These are phyloP conservation scores for Phascolomyces articulosus DNA, from an alignment of 371 early-diverging fungal species.

Conservation along the genomic window DNA sequence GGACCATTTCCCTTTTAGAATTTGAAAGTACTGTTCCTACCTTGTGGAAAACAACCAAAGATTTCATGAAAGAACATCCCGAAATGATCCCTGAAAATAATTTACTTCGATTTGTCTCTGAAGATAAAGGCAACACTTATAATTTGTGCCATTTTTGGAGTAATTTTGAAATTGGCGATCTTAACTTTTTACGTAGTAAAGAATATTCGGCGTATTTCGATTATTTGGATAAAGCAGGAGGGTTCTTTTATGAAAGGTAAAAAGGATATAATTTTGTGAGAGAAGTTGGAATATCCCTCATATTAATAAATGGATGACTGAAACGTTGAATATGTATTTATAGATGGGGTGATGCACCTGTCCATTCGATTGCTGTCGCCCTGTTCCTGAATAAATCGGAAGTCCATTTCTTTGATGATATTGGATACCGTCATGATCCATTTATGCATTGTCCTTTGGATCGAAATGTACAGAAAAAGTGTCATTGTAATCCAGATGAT, in stretches of 20 bases:
- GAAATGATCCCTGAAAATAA: conserved; percentile 34
- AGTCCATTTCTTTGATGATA: conserved; percentile 89
- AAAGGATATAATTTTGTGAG: neutral
- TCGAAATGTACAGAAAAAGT: conserved; percentile 54
- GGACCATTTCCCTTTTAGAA: conserved; percentile 81
- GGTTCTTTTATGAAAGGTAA: conserved; percentile 91
- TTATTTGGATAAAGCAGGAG: conserved; percentile 82
- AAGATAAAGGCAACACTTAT: conserved; percentile 45
- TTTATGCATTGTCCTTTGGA: conserved; percentile 70
- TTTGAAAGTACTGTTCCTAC: conserved; percentile 80
- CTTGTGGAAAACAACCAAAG: conserved; percentile 68
- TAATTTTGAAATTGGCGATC: conserved; percentile 95
- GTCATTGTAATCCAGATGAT: conserved; percentile 64
- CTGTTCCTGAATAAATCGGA: conserved; percentile 68
- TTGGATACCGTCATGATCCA: conserved; percentile 77
- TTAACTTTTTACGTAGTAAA: conserved; percentile 76
- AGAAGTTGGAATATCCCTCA: neutral
- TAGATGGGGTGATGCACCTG: conserved; percentile 96
- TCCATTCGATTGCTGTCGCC: conserved; percentile 84
- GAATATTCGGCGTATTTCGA: conserved; percentile 81
- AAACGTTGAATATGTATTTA: neutral
- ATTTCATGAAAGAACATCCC: conserved; percentile 61
- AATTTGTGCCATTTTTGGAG: conserved; percentile 95
- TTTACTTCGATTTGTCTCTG: conserved; percentile 35
- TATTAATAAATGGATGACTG: neutral